Base-by-base conservation (phyloP, 495 filamentous ascomycete species). In the Sphaerosporella brunnea region DNA sequence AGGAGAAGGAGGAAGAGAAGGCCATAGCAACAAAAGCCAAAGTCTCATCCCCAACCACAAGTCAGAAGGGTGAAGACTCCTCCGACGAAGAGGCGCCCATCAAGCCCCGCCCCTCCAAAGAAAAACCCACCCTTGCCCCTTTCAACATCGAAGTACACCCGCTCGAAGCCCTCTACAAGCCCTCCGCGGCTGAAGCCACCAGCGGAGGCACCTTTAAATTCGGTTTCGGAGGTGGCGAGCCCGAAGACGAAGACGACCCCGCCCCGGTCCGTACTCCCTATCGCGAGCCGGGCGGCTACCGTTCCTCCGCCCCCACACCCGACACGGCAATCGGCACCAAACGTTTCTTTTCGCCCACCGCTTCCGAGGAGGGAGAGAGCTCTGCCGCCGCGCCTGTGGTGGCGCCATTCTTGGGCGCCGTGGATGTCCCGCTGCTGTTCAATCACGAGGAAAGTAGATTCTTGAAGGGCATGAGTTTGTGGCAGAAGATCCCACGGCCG, bases 101-200 rank as follows among this genome's bases (percentile, higher is more conserved):
- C 26, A 49, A 53, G 9, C 42, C 47, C 20, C 44, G 62, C 18
- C 20, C 41, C n/a, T 11, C 21, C 20, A 15, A 15, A 3, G 21
- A 9, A 23, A 15, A 3, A n/a, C 45, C 54, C 23, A 36, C 53
- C 15, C 68, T 65, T 51, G 74, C 80, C 51, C n/a, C n/a, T n/a
- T n/a, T n/a, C n/a, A n/a, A n/a, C n/a, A n/a, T n/a, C n/a, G n/a
- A n/a, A n/a, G 67, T 90, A 10, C 84, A 93, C 53, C 87, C 86
- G 0, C 67, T 93, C 9, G 87, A 95, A 65, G 82, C 84, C 0
- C 73, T 95, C 5, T 95, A 86, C 69, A 94, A 93, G 58, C 75
- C 74, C 19, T 63, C 69, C 1, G 57, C 56, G 37, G 41, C 45
- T 4, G 36, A 65, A 11, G 54, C 58, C 11, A 34, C 57, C 9